Evolutionary conservation across 2,329 filamentous ascomycete genomes (phyloP), one percentile per base, ranked within the genome.

Genomic region (Aurifilum marmelostoma): DNA sequence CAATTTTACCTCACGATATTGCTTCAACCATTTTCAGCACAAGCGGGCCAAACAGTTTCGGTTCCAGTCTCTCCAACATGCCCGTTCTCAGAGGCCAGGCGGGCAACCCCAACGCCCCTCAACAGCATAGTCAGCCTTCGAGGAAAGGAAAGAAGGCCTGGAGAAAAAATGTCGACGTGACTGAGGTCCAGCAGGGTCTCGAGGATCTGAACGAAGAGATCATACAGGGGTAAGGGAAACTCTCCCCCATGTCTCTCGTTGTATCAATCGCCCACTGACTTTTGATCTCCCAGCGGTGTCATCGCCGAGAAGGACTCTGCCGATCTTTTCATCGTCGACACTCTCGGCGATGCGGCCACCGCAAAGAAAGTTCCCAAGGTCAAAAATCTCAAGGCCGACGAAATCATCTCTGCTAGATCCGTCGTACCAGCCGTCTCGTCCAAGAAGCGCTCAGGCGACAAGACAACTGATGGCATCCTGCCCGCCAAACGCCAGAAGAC

Each of bases 131-230:
- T 72, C 96, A 99, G 80, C 89, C 94, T 34, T 98, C 95, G 6
- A 88, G 96, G 78, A 99, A 99, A 80, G 96, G 97, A 75, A 98
- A 98, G 82, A 98, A 97, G 83, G 95, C 96, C 41, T 99, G 96
- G 96, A 88, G 96, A 77, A 99, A 98, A 80, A 97, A 99, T 82
- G 93, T 99, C 80, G 93, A 99, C 81, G 88, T 98, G 71, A 91
- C 92, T 37, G 91, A 97, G 72, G 88, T 99, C 34, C 87, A 95
- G 75, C 83, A 91, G 66, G 96, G 96, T 71, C 87, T 99, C 43
- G 91, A 94, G 72, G 87, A 92, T 76, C 83, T 97, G 73, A 93
- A 96, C 75, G 91, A 97, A 69, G 92, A 98, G 83, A 91, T 97
- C 71, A 96, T 97, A 73, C 87, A 91, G 84, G 96, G 96, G 93